Percentiles rank a stretch among this genome's conserved stretches.
Conservation (phyloP, 306 rosid species). For the Malus sylvestris region DNA sequence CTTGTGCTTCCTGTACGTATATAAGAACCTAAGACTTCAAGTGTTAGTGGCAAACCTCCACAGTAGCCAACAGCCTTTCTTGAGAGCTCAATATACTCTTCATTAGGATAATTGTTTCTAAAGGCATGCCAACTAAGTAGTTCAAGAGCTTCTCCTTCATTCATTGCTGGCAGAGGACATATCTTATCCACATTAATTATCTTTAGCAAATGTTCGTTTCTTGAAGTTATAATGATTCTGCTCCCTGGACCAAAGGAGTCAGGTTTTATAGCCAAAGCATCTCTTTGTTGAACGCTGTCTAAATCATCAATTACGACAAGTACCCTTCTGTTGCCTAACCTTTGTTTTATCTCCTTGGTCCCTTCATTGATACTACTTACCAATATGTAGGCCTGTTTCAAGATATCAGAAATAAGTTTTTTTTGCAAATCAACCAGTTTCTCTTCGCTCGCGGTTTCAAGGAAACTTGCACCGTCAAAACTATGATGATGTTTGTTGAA, state of each 20-base stretch:
- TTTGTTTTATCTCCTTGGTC: background rate
- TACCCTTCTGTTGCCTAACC: background rate
- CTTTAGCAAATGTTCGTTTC: background rate
- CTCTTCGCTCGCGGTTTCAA: background rate
- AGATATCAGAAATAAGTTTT: slow-evolving; percentile 4
- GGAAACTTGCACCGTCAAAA: slow-evolving; percentile 9
- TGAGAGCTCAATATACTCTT: background rate
- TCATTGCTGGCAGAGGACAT: background rate
- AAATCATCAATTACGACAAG: slow-evolving; percentile 15
- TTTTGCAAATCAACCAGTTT: background rate
- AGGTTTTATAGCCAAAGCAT: background rate
- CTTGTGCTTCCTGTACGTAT: background rate
- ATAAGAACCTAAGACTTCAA: slow-evolving; percentile 28
- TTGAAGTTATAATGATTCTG: slow-evolving; percentile 21
- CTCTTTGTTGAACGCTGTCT: background rate
- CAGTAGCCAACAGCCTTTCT: slow-evolving; percentile 1
- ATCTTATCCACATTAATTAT: background rate
- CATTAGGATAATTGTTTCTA: background rate
- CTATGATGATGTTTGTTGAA: background rate
- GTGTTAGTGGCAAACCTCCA: slow-evolving; percentile 39
- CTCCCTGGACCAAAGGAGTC: slow-evolving; percentile 14
- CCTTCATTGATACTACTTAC: background rate
- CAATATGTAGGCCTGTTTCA: background rate
- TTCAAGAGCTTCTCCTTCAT: background rate
- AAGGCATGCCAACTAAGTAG: slow-evolving; percentile 31